Percentiles rank a stretch among this genome's conserved stretches.
These are phyloP conservation scores for Starmerella floricola DNA, from an alignment of 805 yeast genomes.

Conservation along the genomic window DNA sequence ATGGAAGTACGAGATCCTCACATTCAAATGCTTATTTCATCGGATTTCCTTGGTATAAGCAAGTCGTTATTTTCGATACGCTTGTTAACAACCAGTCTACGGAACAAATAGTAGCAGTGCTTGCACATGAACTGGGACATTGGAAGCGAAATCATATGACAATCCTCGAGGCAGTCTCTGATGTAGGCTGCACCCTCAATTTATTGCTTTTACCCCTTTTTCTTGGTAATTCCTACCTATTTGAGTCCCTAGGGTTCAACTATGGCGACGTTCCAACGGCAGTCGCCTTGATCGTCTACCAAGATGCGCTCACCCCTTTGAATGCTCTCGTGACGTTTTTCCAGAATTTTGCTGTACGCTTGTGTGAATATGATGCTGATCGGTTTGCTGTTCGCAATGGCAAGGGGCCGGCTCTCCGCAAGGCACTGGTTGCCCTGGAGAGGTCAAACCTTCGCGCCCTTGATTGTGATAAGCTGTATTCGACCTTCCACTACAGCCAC, in stretches of 20 bases:
- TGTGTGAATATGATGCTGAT: constrained; percentile 90
- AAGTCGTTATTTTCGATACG: constrained; percentile 88
- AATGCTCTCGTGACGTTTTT: constrained; percentile 55
- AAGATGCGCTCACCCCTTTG: constrained; percentile 66
- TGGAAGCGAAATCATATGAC: constrained; percentile 87
- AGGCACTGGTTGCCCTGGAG: constrained; percentile 61
- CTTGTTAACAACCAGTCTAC: constrained; percentile 66
- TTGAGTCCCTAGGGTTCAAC: constrained; percentile 63
- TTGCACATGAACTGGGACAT: constrained; percentile 97
- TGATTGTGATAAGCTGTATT: constrained; percentile 80
- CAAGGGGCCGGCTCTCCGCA: constrained; percentile 52
- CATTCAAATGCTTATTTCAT: constrained; percentile 95
- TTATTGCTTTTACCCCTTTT: constrained; percentile 71
- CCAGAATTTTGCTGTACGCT: constrained; percentile 63
- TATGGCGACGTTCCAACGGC: constrained; percentile 51
- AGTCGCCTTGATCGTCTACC: constrained; percentile 70
- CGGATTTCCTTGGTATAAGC: constrained; percentile 95
- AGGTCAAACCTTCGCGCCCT: constrained; percentile 70
- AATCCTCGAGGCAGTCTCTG: constrained; percentile 52
- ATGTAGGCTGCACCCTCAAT: constrained; percentile 48
- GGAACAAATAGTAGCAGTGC: constrained; percentile 78
- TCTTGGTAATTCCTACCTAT: constrained; percentile 66
- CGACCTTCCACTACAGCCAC: constrained; percentile 80
- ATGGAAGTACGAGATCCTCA: constrained; percentile 89
- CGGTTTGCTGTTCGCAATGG: constrained; percentile 68